Evolutionary conservation across 371 early-diverging fungal genomes (phyloP).

Genomic region (Mucor sp.): DNA sequence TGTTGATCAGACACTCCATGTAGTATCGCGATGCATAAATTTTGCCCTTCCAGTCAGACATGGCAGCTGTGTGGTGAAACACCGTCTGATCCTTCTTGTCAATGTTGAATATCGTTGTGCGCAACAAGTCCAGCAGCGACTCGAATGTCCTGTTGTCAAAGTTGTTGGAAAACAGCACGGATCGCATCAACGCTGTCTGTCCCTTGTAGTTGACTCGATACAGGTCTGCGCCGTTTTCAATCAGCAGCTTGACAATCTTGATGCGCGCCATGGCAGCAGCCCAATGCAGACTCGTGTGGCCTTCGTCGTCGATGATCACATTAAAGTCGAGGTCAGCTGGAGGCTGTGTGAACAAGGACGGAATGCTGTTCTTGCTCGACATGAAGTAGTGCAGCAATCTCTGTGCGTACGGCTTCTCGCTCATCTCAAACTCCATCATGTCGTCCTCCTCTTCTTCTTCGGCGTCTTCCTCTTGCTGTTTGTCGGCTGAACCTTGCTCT

Average conservation of each 20-base stretch:
- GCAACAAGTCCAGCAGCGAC: conserved; percentile 72
- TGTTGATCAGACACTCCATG: conserved; percentile 81
- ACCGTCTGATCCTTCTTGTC: conserved; percentile 88
- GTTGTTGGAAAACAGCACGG: conserved; percentile 87
- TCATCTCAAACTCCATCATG: conserved; percentile 11
- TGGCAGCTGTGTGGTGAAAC: conserved; percentile 90
- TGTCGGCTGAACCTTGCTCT: background rate
- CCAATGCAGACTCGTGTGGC: conserved; percentile 96
- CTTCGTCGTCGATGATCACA: conserved; percentile 89
- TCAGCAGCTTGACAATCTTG: conserved; percentile 70
- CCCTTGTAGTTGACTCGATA: conserved; percentile 79
- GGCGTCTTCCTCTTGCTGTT: conserved; percentile 1
- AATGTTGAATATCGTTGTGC: conserved; percentile 73
- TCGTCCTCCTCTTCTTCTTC: conserved; percentile 3
- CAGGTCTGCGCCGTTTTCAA: conserved; percentile 78
- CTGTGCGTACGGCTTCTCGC: conserved; percentile 37
- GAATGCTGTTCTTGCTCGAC: conserved; percentile 56
- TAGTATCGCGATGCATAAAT: conserved; percentile 83
- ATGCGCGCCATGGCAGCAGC: conserved; percentile 91
- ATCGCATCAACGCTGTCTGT: conserved; percentile 90
- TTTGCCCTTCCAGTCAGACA: conserved; percentile 75
- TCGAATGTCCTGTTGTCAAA: conserved; percentile 85
- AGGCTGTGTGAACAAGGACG: conserved; percentile 53
- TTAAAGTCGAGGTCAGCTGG: conserved; percentile 76
- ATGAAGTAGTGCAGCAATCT: conserved; percentile 60